Conservation (phyloP, 768 basidiomycete genomes). For the Trametes punicea region DNA sequence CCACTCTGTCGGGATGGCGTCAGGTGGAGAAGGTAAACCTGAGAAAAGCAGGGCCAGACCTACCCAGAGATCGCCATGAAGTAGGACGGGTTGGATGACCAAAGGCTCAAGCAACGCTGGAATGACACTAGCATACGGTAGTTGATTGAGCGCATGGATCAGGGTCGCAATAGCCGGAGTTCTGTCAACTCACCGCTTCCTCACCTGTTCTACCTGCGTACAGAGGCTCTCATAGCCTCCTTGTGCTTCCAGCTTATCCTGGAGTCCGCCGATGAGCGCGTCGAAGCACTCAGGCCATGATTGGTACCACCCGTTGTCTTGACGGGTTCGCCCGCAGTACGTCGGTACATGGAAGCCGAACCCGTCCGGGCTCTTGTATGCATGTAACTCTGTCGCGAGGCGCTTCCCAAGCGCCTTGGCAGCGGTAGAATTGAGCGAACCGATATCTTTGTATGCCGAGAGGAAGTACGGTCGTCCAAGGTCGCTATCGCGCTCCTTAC, state of each 20-base stretch:
- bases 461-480: constrained; percentile 60
- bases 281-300: constrained; percentile 70
- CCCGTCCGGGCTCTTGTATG: constrained; percentile 46
- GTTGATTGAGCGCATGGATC: neutral
- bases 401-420: constrained; percentile 54
- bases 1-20: constrained; percentile 49
- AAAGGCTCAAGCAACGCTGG: constrained; percentile 62
- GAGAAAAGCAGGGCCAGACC: constrained; percentile 20
- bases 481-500: constrained; percentile 27
- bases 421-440: constrained; percentile 41
- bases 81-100: constrained; percentile 58
- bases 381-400: constrained; percentile 66
- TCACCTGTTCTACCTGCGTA: constrained; percentile 48
- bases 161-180: neutral
- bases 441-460: constrained; percentile 68
- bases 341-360: constrained; percentile 76
- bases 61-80: constrained; percentile 85
- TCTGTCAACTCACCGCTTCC: constrained; percentile 38
- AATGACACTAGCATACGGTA: constrained; percentile 53
- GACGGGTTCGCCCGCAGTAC: constrained; percentile 69
- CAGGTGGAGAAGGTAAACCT: neutral
- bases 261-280: constrained; percentile 56
- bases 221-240: constrained; percentile 46
- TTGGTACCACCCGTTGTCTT: constrained; percentile 69
- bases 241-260: constrained; percentile 42